Percentiles rank a stretch among this genome's conserved stretches.
These are phyloP conservation scores for Geotrichum reessii DNA, from an alignment of 1,139 yeast genomes.

Conservation along the genomic window DNA sequence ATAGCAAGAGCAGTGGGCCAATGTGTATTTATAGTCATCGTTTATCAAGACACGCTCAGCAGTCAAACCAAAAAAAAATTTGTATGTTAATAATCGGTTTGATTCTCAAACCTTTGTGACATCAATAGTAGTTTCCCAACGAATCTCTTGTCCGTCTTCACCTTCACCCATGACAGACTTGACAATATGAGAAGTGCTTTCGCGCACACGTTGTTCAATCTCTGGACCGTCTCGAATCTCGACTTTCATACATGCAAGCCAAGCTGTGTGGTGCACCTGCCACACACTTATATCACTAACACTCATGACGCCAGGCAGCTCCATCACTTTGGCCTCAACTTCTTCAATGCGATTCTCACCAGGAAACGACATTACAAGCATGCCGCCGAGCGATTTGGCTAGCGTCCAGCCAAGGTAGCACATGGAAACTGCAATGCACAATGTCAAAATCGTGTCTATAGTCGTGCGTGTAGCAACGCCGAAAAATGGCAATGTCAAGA, in stretches of 20 bases:
- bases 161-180: constrained; percentile 27
- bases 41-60: neutral
- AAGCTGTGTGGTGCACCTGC: constrained; percentile 42
- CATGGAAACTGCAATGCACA: constrained; percentile 39
- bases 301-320: constrained; percentile 29
- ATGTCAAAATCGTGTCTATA: constrained; percentile 36
- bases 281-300: constrained; percentile 37
- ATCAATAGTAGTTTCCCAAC: constrained; percentile 41
- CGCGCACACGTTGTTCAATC: constrained; percentile 35
- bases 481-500: constrained; percentile 34
- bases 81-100: no score
- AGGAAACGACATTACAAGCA: constrained; percentile 42
- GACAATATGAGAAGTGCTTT: constrained; percentile 30
- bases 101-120: constrained; percentile 24
- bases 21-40: neutral
- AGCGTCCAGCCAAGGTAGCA: constrained; percentile 40
- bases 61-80: no score
- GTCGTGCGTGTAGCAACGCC: constrained; percentile 7
- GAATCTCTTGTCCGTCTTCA: constrained; percentile 14
- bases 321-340: constrained; percentile 27
- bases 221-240: constrained; percentile 31
- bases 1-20: no score
- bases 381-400: constrained; percentile 40
- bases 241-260: constrained; percentile 38
- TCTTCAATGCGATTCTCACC: constrained; percentile 36